phyloP scores from a whole-genome alignment of 805 yeast genomes.

The Saturnispora galanensis region DNA sequence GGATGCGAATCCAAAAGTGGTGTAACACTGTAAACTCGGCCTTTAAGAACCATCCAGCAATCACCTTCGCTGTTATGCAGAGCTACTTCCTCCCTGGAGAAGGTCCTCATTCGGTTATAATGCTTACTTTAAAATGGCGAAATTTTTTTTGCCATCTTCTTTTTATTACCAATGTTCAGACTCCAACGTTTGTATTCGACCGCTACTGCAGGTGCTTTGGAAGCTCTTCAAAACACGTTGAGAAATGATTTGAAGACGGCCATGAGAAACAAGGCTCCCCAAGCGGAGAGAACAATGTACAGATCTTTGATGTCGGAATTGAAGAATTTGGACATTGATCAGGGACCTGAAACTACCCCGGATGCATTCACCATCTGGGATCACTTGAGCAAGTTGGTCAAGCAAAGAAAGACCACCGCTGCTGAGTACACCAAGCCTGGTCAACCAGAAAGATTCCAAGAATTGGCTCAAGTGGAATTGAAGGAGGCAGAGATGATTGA shows the following conservation, averaged over 20 bases:
- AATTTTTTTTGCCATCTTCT: neutral
- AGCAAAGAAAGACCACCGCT: constrained; percentile 32
- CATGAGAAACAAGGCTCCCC: constrained; percentile 27
- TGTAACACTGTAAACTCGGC: constrained; percentile 59
- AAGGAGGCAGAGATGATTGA: constrained; percentile 29
- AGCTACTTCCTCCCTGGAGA: constrained; percentile 32
- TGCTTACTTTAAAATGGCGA: neutral
- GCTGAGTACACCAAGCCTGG: constrained; percentile 29
- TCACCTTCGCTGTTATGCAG: constrained; percentile 40
- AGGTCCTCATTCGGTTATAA: neutral
- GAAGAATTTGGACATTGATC: constrained; percentile 29
- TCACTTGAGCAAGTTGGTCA: constrained; percentile 29
- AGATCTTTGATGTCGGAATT: constrained; percentile 31
- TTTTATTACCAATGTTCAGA: neutral
- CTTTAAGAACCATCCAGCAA: constrained; percentile 63
- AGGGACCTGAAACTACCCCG: constrained; percentile 18
- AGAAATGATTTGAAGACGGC: constrained; percentile 28
- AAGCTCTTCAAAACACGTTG: constrained; percentile 19
- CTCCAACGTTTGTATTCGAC: constrained; percentile 21
- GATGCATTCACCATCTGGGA: constrained; percentile 28
- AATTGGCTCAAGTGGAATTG: constrained; percentile 29
- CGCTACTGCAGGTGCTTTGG: constrained; percentile 14
- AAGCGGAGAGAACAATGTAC: constrained; percentile 31
- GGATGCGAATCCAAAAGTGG: constrained; percentile 53
- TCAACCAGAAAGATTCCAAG: constrained; percentile 33